phyloP scores from a whole-genome alignment of 2,329 filamentous ascomycete species.

The Exophiala sp. region DNA sequence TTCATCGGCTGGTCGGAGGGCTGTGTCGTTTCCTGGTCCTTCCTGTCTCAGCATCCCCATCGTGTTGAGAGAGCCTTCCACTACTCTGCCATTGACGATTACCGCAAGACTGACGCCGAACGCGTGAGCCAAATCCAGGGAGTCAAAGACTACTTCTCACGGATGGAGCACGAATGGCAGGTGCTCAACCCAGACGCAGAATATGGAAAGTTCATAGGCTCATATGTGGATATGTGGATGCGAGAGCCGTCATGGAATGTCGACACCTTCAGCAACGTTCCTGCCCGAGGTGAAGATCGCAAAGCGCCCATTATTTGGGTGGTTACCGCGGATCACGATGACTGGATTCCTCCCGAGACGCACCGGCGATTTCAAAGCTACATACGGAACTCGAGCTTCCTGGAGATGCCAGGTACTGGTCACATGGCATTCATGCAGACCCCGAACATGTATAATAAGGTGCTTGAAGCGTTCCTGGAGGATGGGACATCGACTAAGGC shows the following conservation, averaged over 20 bases:
- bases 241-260: constrained; percentile 5
- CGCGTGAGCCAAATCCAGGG: constrained; percentile 1
- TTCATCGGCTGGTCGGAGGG: constrained; percentile 7
- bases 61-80: constrained; percentile 1
- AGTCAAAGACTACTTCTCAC: constrained; percentile 4
- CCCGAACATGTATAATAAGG: background rate
- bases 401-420: constrained; percentile 4
- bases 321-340: constrained; percentile 5
- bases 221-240: constrained; percentile 6
- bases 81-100: constrained; percentile 8
- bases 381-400: constrained; percentile 5
- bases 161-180: constrained; percentile 3
- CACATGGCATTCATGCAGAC: constrained; percentile 1
- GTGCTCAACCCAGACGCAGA: constrained; percentile 1
- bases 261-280: constrained; percentile 4
- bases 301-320: constrained; percentile 7
- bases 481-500: background rate
- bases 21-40: constrained; percentile 3
- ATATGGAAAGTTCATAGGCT: constrained; percentile 4
- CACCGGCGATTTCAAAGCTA: background rate
- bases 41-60: constrained; percentile 2
- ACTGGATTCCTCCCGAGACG: constrained; percentile 3
- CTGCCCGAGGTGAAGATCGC: background rate
- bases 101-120: constrained; percentile 5
- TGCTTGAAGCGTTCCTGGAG: constrained; percentile 3